Evolutionary conservation across 192 early-diverging fungal species (phyloP).

Genomic region (Coemansia sp.): DNA sequence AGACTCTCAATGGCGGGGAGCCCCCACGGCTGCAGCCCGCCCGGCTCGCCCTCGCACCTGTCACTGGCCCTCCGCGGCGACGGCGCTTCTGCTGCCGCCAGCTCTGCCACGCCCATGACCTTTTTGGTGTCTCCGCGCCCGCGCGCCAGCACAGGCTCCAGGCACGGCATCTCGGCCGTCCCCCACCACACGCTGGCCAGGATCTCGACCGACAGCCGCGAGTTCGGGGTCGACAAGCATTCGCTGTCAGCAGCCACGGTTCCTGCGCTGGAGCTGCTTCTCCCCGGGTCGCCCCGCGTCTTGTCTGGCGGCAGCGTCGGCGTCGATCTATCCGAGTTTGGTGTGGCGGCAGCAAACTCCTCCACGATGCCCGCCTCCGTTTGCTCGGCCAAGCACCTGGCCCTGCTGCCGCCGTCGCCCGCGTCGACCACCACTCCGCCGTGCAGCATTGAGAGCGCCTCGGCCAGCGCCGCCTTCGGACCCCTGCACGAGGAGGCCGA

Average conservation of each 20-base stretch:
- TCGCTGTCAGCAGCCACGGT: conserved; percentile 32
- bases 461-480: conserved; percentile 23
- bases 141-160: conserved; percentile 34
- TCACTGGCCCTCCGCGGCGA: conserved; percentile 12
- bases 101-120: conserved; percentile 35
- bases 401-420: conserved; percentile 26
- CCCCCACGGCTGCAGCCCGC: conserved; percentile 10
- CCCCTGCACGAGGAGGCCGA: conserved; percentile 19
- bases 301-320: conserved; percentile 23
- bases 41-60: conserved; percentile 22
- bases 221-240: conserved; percentile 29
- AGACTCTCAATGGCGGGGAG: conserved; percentile 20
- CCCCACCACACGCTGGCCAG: conserved; percentile 21
- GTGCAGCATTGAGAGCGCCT: conserved; percentile 21
- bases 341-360: conserved; percentile 20
- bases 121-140: conserved; percentile 45
- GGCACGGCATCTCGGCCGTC: conserved; percentile 7
- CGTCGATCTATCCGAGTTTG: conserved; percentile 49
- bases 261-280: conserved; percentile 24
- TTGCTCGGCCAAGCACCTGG: neutral
- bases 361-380: neutral
- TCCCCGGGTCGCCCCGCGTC: conserved; percentile 30
- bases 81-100: neutral
- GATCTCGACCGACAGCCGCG: conserved; percentile 19
- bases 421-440: conserved; percentile 27